A percentile compares a stretch with the other conserved stretches of the same genome.
Conservation (phyloP, 2,329 filamentous ascomycete species). For the Verruconis gallopava region DNA sequence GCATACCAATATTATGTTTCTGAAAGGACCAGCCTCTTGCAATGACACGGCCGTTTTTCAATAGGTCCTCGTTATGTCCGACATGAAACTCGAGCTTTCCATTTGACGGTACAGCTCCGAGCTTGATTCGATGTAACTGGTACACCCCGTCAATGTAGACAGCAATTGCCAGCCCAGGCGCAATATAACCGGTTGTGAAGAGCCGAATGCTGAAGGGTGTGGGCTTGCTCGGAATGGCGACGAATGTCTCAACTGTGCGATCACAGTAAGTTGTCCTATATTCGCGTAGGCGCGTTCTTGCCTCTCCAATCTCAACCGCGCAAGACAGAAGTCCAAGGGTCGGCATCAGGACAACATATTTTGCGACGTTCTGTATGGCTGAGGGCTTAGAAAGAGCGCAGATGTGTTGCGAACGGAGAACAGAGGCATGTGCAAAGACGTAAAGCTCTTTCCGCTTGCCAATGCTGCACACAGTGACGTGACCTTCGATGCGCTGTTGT, state of each 20-base stretch:
- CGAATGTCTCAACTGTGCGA: slow-evolving; percentile 37
- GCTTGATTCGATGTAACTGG: slow-evolving; percentile 43
- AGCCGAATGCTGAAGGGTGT: slow-evolving; percentile 37
- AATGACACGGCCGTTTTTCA: slow-evolving; percentile 33
- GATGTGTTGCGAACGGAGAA: too few relatives aligned
- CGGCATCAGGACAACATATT: too few relatives aligned
- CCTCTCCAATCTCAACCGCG: slow-evolving; percentile 35
- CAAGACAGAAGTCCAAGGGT: slow-evolving; percentile 40
- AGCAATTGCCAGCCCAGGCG: slow-evolving; percentile 39
- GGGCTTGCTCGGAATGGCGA: slow-evolving; percentile 35
- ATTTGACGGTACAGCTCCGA: slow-evolving; percentile 23
- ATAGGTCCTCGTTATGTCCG: slow-evolving; percentile 40
- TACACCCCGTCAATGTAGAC: slow-evolving; percentile 46
- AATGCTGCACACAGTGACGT: too few relatives aligned
- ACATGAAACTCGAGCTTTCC: slow-evolving; percentile 34
- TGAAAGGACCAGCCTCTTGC: slow-evolving; percentile 42
- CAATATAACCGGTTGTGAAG: slow-evolving; percentile 37
- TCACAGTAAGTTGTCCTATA: slow-evolving; percentile 38
- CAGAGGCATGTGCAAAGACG: too few relatives aligned
- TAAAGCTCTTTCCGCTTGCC: too few relatives aligned
- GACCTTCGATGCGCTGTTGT: too few relatives aligned
- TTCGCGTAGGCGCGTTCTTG: slow-evolving; percentile 33
- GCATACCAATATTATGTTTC: slow-evolving; percentile 34
- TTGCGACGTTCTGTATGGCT: too few relatives aligned
- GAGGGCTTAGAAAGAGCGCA: too few relatives aligned